phyloP scores from a whole-genome alignment of 306 rosid species.

The Benincasa hispida region DNA sequence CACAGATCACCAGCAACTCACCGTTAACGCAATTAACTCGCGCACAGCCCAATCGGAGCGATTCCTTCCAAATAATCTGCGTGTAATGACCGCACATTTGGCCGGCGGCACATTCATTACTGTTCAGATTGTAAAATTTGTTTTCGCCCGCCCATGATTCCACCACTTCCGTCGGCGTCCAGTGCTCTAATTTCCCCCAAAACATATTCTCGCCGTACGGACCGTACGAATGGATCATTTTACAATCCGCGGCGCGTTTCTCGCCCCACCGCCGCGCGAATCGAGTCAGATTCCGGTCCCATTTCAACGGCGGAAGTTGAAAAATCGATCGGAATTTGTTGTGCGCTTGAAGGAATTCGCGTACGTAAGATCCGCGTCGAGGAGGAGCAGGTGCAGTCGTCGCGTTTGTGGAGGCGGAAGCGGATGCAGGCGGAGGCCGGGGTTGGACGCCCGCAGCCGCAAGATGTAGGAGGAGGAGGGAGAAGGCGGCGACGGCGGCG shows the following conservation, averaged over 20 bases:
- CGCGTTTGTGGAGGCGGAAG: background rate
- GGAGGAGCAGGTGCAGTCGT: no score
- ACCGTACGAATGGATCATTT: conserved; percentile 19
- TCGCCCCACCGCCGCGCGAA: conserved; percentile 23
- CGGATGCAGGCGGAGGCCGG: background rate
- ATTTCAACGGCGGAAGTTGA: background rate
- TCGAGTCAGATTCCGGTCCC: conserved; percentile 36
- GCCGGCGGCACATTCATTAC: conserved; percentile 8
- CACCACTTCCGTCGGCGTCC: conserved; percentile 27
- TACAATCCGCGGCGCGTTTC: conserved; percentile 24
- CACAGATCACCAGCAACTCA: conserved; percentile 28
- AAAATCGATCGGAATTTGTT: conserved; percentile 20
- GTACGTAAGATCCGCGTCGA: background rate
- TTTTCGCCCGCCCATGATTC: conserved; percentile 33
- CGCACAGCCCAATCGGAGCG: conserved; percentile 35
- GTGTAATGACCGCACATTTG: conserved; percentile 55
- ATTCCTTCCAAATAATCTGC: conserved; percentile 49
- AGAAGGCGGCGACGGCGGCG: background rate
- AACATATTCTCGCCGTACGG: conserved; percentile 48
- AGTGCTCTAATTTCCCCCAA: conserved; percentile 32
- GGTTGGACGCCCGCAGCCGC: no score
- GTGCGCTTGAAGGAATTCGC: conserved; percentile 43
- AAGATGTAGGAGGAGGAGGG: background rate
- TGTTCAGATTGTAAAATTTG: conserved; percentile 1
- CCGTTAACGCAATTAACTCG: conserved; percentile 16